phyloP scores from a whole-genome alignment of 192 early-diverging fungal genomes.

The Thoreauomyces humboldtii region DNA sequence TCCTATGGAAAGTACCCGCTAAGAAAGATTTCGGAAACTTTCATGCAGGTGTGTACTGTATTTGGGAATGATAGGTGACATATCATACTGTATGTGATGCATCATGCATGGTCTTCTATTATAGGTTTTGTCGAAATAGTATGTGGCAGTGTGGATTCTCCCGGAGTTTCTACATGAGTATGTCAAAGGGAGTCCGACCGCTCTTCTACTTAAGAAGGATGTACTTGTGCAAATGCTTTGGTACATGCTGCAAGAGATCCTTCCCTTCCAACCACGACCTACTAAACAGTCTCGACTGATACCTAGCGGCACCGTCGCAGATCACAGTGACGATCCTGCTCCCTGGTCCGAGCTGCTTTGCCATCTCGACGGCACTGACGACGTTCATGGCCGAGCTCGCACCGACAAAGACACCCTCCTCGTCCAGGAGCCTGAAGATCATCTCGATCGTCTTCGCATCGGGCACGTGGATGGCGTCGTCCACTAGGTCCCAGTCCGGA shows the following conservation, averaged over 20 bases:
- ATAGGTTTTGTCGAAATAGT: no score
- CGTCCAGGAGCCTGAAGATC: conserved; percentile 85
- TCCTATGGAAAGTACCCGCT: no score
- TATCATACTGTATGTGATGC: no score
- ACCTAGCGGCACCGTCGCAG: conserved; percentile 74
- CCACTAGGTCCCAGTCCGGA: conserved; percentile 74
- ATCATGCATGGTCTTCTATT: no score
- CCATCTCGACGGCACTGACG: conserved; percentile 88
- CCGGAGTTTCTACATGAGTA: no score
- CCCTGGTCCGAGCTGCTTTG: conserved; percentile 73
- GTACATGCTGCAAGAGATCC: conserved; percentile 71
- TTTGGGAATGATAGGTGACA: no score
- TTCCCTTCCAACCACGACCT: conserved; percentile 87
- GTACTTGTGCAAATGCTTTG: conserved; percentile 83
- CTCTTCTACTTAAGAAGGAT: conserved; percentile 38
- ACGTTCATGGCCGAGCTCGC: conserved; percentile 92
- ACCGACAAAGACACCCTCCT: conserved; percentile 92
- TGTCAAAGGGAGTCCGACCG: no score
- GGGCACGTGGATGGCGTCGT: conserved; percentile 77
- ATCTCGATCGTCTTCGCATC: conserved; percentile 81
- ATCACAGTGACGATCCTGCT: conserved; percentile 82
- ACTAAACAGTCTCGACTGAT: conserved; percentile 40
- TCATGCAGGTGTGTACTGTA: no score
- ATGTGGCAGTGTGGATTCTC: no score
- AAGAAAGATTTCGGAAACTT: no score